These are phyloP conservation scores for Sugiyamaella paludigena DNA, from an alignment of 1,139 yeast species.

Conservation along the genomic window DNA sequence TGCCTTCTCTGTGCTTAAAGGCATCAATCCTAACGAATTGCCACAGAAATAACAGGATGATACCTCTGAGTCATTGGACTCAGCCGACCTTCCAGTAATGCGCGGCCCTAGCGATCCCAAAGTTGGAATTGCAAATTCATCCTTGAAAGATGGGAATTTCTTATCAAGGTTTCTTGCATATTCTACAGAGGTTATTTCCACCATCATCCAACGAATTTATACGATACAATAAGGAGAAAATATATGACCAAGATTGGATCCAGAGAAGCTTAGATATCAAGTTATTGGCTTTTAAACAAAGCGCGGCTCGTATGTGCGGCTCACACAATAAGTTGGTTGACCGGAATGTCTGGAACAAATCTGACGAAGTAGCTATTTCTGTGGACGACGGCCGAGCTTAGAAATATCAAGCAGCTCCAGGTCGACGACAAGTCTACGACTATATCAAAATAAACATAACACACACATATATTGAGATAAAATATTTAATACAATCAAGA, in stretches of 20 bases:
- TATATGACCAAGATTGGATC: neutral
- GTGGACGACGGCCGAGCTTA: too few relatives aligned
- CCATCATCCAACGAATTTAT: neutral
- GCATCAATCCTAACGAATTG: conserved; percentile 89
- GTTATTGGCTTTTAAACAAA: too few relatives aligned
- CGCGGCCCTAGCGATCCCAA: conserved; percentile 50
- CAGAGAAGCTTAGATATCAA: too few relatives aligned
- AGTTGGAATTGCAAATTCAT: conserved; percentile 60
- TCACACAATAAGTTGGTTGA: too few relatives aligned
- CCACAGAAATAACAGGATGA: conserved; percentile 72
- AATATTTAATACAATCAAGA: conserved; percentile 2
- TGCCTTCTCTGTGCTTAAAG: conserved; percentile 56
- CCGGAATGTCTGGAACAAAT: too few relatives aligned
- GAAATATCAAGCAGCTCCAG: too few relatives aligned
- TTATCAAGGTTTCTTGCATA: conserved; percentile 38
- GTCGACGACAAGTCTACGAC: too few relatives aligned
- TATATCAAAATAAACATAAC: neutral
- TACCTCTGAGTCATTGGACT: conserved; percentile 20
- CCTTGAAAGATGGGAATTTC: conserved; percentile 41
- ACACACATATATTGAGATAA: conserved; percentile 8
- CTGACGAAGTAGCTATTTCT: too few relatives aligned
- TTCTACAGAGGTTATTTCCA: conserved; percentile 14
- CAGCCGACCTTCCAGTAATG: conserved; percentile 4
- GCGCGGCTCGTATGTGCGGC: neutral
- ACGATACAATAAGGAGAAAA: neutral